Base-by-base conservation (phyloP, 2,329 filamentous ascomycete genomes). In the Calycina herbarum region DNA sequence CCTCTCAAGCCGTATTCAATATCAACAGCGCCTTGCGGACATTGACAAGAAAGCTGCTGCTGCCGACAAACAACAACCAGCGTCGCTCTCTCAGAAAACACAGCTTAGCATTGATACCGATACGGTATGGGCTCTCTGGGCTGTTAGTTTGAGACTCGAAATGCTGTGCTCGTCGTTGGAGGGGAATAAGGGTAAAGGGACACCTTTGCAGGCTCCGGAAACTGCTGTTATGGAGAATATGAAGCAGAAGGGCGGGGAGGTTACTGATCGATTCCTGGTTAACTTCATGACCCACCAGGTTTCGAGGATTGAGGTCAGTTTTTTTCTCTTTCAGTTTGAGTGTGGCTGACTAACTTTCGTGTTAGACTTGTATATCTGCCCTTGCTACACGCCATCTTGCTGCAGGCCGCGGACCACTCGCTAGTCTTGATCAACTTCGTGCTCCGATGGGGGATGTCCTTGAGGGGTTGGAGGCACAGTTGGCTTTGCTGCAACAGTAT, bases 241-340 rank as follows among this genome's bases (percentile, higher is more conserved):
- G 79, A 89, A 87, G 77, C 82, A 83, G 65, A 80, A 89, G 54
- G 92, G 91, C 61, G 93, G 92, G 11, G 93, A 97, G 76, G 86
- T 97, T 63, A 93, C 94, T 33, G 95, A 98, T 81, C 84, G 87
- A 62, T 94, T 96, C 78, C 81, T 98, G 78, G 80, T 96, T 64
- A 93, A 92, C 74, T 93, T 99, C 74, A 85, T 98, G 77, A 94
- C 96, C 76, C 94, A 98, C 76, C 93, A 97, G 83, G 91, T 99
- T 72, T 94, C 91, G 76, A 88, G 95, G 74, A 96, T 99, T 76
- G 95, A 99, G 88, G 93, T 96, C 82, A 67, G 68, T 63, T 78
- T 71, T 42, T 15, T 51, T 24, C 35, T 17, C 10, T 40, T 31
- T 59, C 62, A 51, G 15, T 59, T 20, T 20, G 20, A 45, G 27